Conservation (phyloP, 768 basidiomycete species). For the Russula ochroleuca region DNA sequence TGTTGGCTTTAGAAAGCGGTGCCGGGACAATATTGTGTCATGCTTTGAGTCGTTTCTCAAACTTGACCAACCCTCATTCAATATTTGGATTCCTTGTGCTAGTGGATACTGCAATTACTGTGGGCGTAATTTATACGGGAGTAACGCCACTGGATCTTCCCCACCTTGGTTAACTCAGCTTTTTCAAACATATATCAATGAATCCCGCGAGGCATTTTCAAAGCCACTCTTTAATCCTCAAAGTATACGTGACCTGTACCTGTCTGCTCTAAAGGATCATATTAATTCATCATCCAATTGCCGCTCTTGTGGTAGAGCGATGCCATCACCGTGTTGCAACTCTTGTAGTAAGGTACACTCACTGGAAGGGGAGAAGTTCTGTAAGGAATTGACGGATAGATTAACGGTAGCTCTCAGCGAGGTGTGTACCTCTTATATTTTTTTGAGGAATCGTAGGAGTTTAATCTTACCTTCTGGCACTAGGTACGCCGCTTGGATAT, state of each 20-base stretch:
- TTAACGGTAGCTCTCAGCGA: neutral
- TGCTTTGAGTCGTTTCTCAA: conserved; percentile 1
- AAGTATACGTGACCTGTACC: neutral
- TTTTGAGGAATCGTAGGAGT: neutral
- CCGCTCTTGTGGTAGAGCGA: too few species aligned
- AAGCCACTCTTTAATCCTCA: neutral
- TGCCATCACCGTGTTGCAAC: too few species aligned
- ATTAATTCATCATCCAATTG: too few species aligned
- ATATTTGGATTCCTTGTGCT: neutral
- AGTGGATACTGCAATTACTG: too few species aligned
- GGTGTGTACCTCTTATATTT: neutral
- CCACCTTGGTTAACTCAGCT: neutral
- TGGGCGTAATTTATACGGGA: too few species aligned
- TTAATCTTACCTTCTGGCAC: too few species aligned
- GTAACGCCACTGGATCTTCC: too few species aligned
- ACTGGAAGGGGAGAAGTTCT: neutral
- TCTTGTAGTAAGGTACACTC: neutral
- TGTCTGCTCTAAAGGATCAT: neutral
- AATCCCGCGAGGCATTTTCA: neutral
- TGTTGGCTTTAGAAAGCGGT: neutral
- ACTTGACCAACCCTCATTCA: neutral
- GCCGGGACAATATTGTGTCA: conserved; percentile 1
- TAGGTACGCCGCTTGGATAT: neutral
- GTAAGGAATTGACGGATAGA: neutral
- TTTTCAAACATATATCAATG: neutral